Conservation (phyloP, 495 filamentous ascomycete species). For the Geoglossum glabrum region DNA sequence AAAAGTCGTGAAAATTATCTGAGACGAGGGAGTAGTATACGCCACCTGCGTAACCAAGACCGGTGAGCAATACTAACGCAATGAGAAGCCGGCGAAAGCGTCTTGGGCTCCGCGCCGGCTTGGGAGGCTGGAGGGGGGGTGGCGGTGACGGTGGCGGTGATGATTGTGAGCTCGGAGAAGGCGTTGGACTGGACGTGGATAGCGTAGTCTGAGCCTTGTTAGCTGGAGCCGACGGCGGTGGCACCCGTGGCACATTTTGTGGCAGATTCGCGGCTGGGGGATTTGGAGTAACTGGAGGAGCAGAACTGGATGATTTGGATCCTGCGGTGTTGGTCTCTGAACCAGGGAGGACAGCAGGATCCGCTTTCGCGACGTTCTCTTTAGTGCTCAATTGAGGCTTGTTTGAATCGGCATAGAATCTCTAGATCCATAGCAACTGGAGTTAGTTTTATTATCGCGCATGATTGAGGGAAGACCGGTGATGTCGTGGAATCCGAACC, state of each 20-base stretch:
- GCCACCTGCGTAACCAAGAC: constrained; percentile 64
- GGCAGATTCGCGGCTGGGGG: not conserved
- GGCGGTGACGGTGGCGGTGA: constrained; percentile 23
- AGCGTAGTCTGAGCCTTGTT: constrained; percentile 25
- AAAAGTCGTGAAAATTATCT: constrained; percentile 98
- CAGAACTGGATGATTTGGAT: constrained; percentile 18
- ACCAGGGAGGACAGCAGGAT: constrained; percentile 33
- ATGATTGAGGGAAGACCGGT: constrained; percentile 4
- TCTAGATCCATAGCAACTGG: constrained; percentile 17
- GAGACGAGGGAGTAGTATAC: constrained; percentile 80
- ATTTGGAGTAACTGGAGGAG: constrained; percentile 12
- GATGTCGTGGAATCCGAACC: not conserved
- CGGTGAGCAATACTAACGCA: constrained; percentile 49
- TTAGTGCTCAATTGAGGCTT: constrained; percentile 22
- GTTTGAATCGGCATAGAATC: constrained; percentile 36
- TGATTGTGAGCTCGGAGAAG: constrained; percentile 12
- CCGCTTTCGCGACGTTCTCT: constrained; percentile 25
- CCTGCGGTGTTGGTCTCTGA: constrained; percentile 29
- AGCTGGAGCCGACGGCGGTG: constrained; percentile 30
- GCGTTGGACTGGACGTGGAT: constrained; percentile 11
- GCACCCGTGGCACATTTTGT: constrained; percentile 39
- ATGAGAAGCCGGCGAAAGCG: constrained; percentile 59
- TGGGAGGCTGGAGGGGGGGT: constrained; percentile 20
- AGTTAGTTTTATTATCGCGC: constrained; percentile 6
- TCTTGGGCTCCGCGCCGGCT: constrained; percentile 39